Conservation (phyloP, 139 green algal species). For the Haematococcus sp. region DNA sequence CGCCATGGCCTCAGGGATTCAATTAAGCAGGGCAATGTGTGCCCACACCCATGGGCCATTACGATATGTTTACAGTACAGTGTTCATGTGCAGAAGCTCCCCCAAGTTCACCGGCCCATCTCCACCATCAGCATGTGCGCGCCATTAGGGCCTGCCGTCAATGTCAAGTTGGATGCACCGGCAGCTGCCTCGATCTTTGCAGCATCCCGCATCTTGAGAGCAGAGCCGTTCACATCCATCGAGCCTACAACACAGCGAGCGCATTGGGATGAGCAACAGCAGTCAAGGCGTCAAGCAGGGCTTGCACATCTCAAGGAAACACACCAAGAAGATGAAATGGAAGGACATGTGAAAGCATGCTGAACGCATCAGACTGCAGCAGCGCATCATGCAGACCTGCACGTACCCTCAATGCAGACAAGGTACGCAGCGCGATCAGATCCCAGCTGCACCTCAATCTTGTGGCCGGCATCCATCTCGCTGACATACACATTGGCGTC, state of each 20-base stretch:
- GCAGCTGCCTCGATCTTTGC: conserved; percentile 18
- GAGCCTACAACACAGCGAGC: background rate
- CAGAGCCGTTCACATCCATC: conserved; percentile 23
- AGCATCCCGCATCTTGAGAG: conserved; percentile 43
- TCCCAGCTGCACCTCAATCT: conserved; percentile 37
- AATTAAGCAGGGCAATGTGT: too few relatives aligned
- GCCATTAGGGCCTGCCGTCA: too few relatives aligned
- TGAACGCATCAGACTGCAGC: too few relatives aligned
- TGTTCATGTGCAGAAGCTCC: too few relatives aligned
- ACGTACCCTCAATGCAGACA: conserved; percentile 62
- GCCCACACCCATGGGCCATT: too few relatives aligned
- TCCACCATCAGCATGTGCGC: too few relatives aligned
- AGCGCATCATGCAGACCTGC: too few relatives aligned
- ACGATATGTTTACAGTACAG: too few relatives aligned
- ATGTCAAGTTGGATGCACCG: too few relatives aligned
- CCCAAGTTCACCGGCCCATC: too few relatives aligned
- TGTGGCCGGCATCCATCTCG: conserved; percentile 51
- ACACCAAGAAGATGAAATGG: background rate
- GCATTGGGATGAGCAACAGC: background rate
- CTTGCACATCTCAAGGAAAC: background rate
- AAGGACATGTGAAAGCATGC: too few relatives aligned
- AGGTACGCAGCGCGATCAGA: conserved; percentile 49
- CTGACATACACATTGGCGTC: conserved; percentile 75
- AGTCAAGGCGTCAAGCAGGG: background rate
- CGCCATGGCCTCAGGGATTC: too few relatives aligned